Evolutionary conservation across 2,329 filamentous ascomycete species (phyloP), one percentile per base, ranked within the genome.

Genomic region (Chaetomium sp.): DNA sequence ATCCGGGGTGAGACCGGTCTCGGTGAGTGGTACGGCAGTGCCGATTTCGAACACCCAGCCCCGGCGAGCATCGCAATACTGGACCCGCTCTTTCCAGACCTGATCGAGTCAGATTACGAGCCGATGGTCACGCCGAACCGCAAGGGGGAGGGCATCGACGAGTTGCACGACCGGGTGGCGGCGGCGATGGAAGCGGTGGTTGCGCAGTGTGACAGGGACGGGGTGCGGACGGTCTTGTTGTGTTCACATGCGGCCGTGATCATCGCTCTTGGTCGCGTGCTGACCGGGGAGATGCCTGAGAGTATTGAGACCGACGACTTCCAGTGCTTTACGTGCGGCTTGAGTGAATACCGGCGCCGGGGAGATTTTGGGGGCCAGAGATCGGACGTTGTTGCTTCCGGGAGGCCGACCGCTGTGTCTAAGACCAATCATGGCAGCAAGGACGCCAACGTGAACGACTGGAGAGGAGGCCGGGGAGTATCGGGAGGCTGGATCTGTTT

Each of bases 11-110:
- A 86, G 63, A 72, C 75, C 54, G 81, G 81, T 10, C 65, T 85
- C 41, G 86, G 89, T 59, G 94, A 99, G 75, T 97, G 94, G 87
- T 97, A 94, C 69, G 94, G 94, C 33, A 79, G 83, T 48, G 90
- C 91, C 12, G 84, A 84, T 57, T 96, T 96, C 71, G 79, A 88
- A 53, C 94, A 97, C 66, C 94, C 94, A 0, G 78, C 79, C 12
- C 90, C 92, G 2, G 89, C 90, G 2, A 72, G 80, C 3, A 74
- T 85, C 11, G 65, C 76, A 34, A 74, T 79, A 37, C 78, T 99
- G 58, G 79, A 80, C 58, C 69, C 70, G 19, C 79, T 89, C 60
- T 95, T 96, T 69, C 84, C 85, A 35, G 70, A 80, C 35, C 75
- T 72, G 59, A 70, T 84, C 43, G 79, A 85, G 57, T 69, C 72